Conservation (phyloP, 148 eudicot species). For the Fallopia convolvulus region DNA sequence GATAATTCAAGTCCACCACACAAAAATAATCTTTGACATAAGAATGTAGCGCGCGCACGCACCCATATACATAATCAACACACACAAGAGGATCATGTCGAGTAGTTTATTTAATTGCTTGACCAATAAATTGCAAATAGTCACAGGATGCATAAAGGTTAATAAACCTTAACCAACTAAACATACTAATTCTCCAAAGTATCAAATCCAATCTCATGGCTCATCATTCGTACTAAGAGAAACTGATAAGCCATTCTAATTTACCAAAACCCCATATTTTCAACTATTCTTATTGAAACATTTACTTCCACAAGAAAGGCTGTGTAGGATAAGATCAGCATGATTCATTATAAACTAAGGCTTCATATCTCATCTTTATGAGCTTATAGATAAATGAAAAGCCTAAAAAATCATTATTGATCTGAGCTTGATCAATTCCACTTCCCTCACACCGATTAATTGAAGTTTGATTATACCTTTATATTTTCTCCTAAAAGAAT, state of each 20-base stretch:
- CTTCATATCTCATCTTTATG: neutral
- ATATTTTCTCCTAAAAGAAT: constrained; percentile 41
- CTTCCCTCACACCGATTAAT: neutral
- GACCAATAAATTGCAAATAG: neutral
- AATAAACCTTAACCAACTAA: neutral
- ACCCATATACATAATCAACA: too few relatives aligned
- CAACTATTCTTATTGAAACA: neutral
- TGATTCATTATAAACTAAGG: neutral
- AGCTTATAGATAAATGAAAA: neutral
- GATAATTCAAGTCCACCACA: neutral
- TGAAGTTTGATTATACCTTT: constrained; percentile 32
- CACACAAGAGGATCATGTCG: neutral
- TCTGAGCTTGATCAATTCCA: neutral
- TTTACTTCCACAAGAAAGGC: neutral
- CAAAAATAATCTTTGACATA: neutral
- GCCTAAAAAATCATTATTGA: neutral
- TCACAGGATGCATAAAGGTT: neutral
- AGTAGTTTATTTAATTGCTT: neutral
- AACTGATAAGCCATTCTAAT: neutral
- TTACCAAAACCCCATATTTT: neutral
- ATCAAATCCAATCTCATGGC: neutral
- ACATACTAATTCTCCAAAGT: neutral
- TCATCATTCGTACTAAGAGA: neutral
- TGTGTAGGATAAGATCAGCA: constrained; percentile 2
- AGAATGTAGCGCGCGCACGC: neutral